Evolutionary conservation across 805 yeast genomes (phyloP).

Genomic region (Metschnikowia santaceciliae): DNA sequence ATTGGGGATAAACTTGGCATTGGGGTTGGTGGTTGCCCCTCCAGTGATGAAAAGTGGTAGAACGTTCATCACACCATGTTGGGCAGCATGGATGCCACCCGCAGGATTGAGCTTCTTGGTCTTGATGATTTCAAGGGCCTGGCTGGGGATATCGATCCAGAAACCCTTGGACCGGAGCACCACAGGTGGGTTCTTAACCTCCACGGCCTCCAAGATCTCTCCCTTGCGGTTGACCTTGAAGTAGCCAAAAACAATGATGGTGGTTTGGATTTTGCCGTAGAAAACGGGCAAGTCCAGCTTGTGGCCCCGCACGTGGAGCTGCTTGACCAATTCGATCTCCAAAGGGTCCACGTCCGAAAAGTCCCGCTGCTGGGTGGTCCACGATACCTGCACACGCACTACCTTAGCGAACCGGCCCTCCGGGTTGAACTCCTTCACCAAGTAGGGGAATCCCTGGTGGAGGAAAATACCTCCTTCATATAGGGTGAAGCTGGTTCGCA

Average conservation of each 20-base stretch:
- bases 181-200: constrained; percentile 85
- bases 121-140: constrained; percentile 56
- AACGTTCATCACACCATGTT: constrained; percentile 81
- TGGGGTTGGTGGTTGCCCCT: constrained; percentile 49
- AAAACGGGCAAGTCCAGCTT: constrained; percentile 53
- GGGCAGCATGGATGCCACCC: constrained; percentile 95
- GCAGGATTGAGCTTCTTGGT: constrained; percentile 64
- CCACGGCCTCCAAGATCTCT: constrained; percentile 88
- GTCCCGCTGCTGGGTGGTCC: constrained; percentile 91
- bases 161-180: constrained; percentile 68
- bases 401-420: constrained; percentile 82
- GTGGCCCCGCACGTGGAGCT: constrained; percentile 39
- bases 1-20: constrained; percentile 26
- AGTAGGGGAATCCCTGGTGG: constrained; percentile 89
- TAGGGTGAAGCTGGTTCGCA: constrained; percentile 82
- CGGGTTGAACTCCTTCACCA: constrained; percentile 78
- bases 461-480: constrained; percentile 91
- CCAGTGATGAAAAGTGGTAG: constrained; percentile 70
- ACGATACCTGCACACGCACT: constrained; percentile 84
- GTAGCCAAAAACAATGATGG: constrained; percentile 84
- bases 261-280: constrained; percentile 70
- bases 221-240: constrained; percentile 77
- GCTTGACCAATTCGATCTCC: constrained; percentile 61
- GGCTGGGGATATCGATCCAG: constrained; percentile 82
- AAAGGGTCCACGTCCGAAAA: constrained; percentile 89